These are phyloP conservation scores for Gossypium davidsonii DNA, from an alignment of 441 rosid genomes.

Conservation along the genomic window DNA sequence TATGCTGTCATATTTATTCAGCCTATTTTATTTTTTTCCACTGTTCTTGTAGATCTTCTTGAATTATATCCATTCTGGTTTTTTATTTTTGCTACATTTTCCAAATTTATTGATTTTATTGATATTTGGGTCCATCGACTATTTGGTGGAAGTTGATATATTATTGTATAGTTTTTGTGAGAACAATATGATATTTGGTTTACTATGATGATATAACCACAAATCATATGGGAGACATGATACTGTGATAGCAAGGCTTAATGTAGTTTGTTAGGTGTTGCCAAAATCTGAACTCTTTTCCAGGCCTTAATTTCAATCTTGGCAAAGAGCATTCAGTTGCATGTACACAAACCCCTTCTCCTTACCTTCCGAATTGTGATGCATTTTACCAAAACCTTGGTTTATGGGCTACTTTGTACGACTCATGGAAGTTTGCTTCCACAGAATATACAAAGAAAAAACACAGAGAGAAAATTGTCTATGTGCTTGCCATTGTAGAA, in stretches of 20 bases:
- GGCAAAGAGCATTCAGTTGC: not conserved
- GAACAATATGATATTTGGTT: not conserved
- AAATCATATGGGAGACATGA: not conserved
- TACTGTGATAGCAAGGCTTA: not conserved
- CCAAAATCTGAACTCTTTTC: not conserved
- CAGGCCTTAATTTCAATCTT: not conserved
- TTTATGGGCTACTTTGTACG: not conserved
- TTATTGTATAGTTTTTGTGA: not conserved
- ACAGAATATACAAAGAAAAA: not conserved
- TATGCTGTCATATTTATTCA: slow-evolving; percentile 5
- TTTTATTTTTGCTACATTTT: not conserved
- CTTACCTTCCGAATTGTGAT: not conserved
- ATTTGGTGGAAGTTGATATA: slow-evolving; percentile 6
- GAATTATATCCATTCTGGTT: not conserved
- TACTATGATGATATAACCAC: not conserved
- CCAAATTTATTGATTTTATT: not conserved
- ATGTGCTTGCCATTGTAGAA: not conserved
- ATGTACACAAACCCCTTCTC: not conserved
- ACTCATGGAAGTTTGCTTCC: not conserved
- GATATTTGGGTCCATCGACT: not conserved
- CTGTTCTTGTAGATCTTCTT: not conserved
- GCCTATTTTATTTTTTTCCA: not conserved
- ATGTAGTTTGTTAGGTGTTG: not conserved
- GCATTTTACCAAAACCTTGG: not conserved
- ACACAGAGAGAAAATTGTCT: not conserved